A percentile compares a stretch with the other conserved stretches of the same genome.
Conservation (phyloP, 371 early-diverging fungal species). For the Smittium mucronatum region DNA sequence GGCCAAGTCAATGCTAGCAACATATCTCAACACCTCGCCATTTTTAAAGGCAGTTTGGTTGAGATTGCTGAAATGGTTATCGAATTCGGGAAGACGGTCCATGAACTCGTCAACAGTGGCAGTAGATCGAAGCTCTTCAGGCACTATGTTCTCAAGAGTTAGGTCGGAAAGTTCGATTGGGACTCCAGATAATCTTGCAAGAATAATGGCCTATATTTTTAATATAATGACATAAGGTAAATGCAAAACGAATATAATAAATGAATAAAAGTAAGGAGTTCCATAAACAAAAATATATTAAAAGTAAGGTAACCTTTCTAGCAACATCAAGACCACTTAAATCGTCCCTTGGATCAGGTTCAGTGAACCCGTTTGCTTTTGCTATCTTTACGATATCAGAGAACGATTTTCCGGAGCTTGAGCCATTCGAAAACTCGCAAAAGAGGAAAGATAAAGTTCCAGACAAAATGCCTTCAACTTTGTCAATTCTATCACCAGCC, state of each 20-base stretch:
- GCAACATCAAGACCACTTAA: constrained; percentile 98
- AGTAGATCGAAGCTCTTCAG: constrained; percentile 60
- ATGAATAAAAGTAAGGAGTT: too few relatives aligned
- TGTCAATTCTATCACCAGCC: constrained; percentile 81
- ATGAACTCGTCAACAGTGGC: constrained; percentile 69
- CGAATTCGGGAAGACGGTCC: constrained; percentile 64
- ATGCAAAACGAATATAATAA: not conserved
- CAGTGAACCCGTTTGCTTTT: constrained; percentile 89
- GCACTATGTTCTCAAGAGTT: constrained; percentile 87
- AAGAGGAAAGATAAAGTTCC: constrained; percentile 93
- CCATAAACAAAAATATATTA: too few relatives aligned
- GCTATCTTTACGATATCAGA: constrained; percentile 80
- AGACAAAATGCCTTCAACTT: constrained; percentile 92
- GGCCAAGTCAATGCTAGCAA: constrained; percentile 74
- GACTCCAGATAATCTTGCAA: constrained; percentile 77
- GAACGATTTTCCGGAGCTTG: constrained; percentile 45
- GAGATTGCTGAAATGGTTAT: constrained; percentile 62
- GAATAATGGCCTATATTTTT: constrained; percentile 44
- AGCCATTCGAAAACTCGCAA: constrained; percentile 72
- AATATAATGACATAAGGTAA: not conserved
- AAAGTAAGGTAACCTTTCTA: constrained; percentile 82
- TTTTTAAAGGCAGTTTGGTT: constrained; percentile 58
- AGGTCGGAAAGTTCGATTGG: constrained; percentile 59
- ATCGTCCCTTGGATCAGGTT: constrained; percentile 97
- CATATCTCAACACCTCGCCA: constrained; percentile 79